Percentiles rank a stretch among this genome's conserved stretches.
phyloP scores from a whole-genome alignment of 2,329 filamentous ascomycete genomes.

The Thelonectria blattea region DNA sequence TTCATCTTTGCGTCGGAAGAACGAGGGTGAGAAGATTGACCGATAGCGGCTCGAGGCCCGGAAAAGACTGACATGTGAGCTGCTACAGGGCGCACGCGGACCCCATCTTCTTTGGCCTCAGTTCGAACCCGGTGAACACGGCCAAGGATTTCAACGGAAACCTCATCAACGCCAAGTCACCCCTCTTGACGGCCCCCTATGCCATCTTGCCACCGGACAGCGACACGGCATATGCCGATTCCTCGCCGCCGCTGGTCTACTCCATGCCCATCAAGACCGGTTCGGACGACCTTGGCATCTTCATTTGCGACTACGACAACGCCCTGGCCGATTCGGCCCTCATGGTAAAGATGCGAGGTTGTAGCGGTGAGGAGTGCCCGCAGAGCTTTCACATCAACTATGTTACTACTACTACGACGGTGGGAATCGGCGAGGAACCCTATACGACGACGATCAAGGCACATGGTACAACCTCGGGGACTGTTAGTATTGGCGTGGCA shows the following conservation, averaged over 20 bases:
- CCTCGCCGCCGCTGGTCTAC: neutral
- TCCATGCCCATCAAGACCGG: neutral
- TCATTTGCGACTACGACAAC: neutral
- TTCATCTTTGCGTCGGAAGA: neutral
- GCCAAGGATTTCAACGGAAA: neutral
- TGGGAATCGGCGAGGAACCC: neutral
- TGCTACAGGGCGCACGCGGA: neutral
- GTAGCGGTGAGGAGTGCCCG: neutral
- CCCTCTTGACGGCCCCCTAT: neutral
- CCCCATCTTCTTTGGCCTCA: neutral
- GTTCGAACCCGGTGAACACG: neutral
- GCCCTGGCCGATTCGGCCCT: neutral
- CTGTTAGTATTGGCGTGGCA: neutral
- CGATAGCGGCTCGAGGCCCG: no score
- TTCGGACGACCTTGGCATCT: neutral
- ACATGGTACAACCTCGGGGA: neutral
- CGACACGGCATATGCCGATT: neutral
- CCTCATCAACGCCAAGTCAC: neutral
- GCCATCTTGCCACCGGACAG: neutral
- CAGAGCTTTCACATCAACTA: neutral
- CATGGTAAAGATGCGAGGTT: neutral
- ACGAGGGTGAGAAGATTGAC: neutral
- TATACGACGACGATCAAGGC: neutral
- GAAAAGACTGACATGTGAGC: neutral
- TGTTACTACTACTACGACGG: neutral